Base-by-base conservation (phyloP, 306 rosid genomes). In the Quercus robur region DNA sequence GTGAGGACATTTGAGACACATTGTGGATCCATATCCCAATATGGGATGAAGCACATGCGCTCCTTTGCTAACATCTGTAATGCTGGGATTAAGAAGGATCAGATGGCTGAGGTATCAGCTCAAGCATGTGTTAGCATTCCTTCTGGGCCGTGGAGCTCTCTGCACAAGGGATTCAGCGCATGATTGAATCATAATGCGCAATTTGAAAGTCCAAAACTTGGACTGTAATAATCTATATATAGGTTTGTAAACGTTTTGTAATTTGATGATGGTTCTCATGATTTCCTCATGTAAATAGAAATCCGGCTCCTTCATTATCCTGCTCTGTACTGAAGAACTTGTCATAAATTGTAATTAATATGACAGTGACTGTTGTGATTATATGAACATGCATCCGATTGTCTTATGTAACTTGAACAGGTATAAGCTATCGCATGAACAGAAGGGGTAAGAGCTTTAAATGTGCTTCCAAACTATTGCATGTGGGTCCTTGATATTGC, bases 11-110 rank as follows among this genome's bases (percentile, higher is more conserved):
- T 88, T 77, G 99, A 96, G 99, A 87, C 94, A 44, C 81, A 85
- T 25, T 96, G 99, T 30, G 99, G 98, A 87, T 88, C 98, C 21
- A 80, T 96, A 31, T 96, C 99, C 57, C 97, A 96, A 56, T 96
- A 96, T 59, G 99, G 99, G 62, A 96, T 96, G 98, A 96, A 96
- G 61, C 97, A 93, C 72, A 93, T 93, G 99, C 84, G 98, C 56
- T 90, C 99, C 78, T 86, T 96, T 26, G 98, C 97, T 21, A 96
- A 93, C 90, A 78, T 96, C 76, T 96, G 99, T 91, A 96, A 96
- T 26, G 93, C 93, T 13, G 92, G 97, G 81, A 86, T 89, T 52
- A 52, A 68, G 70, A 83, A 82, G 52, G 88, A 88, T 78, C 91
- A 91, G 89, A 90, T 96, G 98, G 87, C 83, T 2, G 94, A 88